phyloP scores from a whole-genome alignment of 441 rosid genomes.

The Sinapis alba region DNA sequence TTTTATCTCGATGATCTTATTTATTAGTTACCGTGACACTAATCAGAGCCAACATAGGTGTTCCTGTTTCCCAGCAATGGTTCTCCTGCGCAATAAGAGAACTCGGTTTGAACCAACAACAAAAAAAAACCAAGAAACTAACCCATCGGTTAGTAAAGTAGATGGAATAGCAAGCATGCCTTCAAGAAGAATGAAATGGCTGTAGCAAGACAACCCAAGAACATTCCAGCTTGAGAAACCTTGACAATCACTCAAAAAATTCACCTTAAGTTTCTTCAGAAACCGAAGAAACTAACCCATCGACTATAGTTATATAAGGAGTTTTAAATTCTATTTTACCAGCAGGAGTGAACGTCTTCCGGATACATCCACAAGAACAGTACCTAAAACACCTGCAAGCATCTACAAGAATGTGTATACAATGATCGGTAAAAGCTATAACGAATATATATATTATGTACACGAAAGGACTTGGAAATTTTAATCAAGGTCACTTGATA shows the following conservation, averaged over 20 bases:
- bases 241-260: not conserved
- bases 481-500: not conserved
- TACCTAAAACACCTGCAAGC: constrained; percentile 32
- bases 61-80: constrained; percentile 30
- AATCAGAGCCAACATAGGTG: constrained; percentile 31
- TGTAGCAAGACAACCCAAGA: constrained; percentile 35
- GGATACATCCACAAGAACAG: constrained; percentile 30
- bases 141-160: constrained; percentile 9
- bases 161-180: constrained; percentile 7
- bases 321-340: not conserved
- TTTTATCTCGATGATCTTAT: not conserved
- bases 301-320: not conserved
- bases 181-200: constrained; percentile 32
- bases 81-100: constrained; percentile 11
- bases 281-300: not conserved
- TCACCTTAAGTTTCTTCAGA: not conserved
- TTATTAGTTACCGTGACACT: constrained; percentile 36
- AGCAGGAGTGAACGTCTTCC: constrained; percentile 36
- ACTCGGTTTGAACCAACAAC: not conserved
- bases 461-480: not conserved
- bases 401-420: constrained; percentile 12
- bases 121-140: not conserved
- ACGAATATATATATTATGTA: not conserved
- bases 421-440: not conserved
- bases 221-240: constrained; percentile 43